Base-by-base conservation (phyloP, 495 filamentous ascomycete genomes). In the Penicillium coprophilum region DNA sequence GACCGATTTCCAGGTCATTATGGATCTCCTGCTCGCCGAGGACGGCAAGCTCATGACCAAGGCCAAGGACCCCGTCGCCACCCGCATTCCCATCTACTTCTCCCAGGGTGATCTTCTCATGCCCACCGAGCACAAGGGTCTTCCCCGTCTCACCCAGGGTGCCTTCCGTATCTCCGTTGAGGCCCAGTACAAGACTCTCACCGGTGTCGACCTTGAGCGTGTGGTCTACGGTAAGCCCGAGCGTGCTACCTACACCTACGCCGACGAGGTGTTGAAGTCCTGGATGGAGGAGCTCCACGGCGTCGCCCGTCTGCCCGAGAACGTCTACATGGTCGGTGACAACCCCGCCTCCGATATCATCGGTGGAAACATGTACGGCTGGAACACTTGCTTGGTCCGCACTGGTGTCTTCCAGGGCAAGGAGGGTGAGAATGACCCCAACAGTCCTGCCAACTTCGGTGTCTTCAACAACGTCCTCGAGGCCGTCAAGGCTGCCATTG, bases 161-260 rank as follows among this genome's bases (percentile, higher is more conserved):
- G 77, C 83, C 6, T 91, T 90, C 84, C 86, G 88, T 58, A 87
- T 90, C 64, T 80, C 83, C 19, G 78, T 91, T 46, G 88, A 91
- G 70, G 87, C 87, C 53, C 87, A 90, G 80, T 91, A 89, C 78
- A 88, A 87, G 71, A 80, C 87, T 20, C 71, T 89, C 46, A 89
- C 88, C 0, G 88, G 87, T 47, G 77, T 80, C 2, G 87, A 90
- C 44, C 80, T 91, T 12, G 88, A 91, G 81, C 88, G 88, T 75
- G 84, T 88, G n/a, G 85, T 91, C 53, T 91, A 91, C 73, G 88
- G 88, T 63, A 91, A 91, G 79, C 88, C 88, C 38, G 88, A 91
- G 73, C 71, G 81, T 49, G 88, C 88, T 21, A 90, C 88, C 23
- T 91, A 91, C 82, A 88, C 85, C 68, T 91, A 89, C 72, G 88